A percentile compares a stretch with the other conserved stretches of the same genome.
These are phyloP conservation scores for Penicillium concentricum DNA, from an alignment of 2,329 filamentous ascomycete genomes.

Conservation along the genomic window DNA sequence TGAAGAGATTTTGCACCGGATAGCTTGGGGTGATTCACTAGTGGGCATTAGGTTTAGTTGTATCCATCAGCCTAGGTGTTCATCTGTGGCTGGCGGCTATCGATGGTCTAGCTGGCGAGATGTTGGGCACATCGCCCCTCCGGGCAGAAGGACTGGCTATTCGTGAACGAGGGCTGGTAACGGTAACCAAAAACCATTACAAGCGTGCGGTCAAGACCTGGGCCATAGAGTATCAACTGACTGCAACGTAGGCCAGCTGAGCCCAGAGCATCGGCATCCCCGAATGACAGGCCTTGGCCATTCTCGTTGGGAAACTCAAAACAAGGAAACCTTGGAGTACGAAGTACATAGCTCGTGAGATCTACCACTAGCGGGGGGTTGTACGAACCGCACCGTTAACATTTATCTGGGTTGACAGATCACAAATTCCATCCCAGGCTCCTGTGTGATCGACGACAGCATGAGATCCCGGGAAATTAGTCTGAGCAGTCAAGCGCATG, in stretches of 20 bases:
- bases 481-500: not conserved
- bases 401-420: not conserved
- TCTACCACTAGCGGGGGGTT: conserved; percentile 3
- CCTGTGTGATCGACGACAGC: conserved; percentile 1
- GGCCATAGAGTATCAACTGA: not conserved
- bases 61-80: not conserved
- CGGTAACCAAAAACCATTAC: not conserved
- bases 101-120: not conserved
- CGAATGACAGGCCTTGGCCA: not conserved
- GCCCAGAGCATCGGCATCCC: not conserved
- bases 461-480: not conserved
- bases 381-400: not conserved
- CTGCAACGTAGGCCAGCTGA: not conserved
- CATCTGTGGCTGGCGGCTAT: not conserved
- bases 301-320: not conserved
- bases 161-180: not conserved
- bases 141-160: not conserved
- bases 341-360: not conserved
- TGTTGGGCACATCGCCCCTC: not conserved
- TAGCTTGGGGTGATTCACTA: not conserved
- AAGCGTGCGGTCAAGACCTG: not conserved
- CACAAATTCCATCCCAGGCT: not conserved
- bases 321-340: not conserved
- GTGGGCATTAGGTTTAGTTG: not conserved
- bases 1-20: not conserved